A percentile compares a stretch with the other conserved stretches of the same genome.
Conservation (phyloP, 495 filamentous ascomycete species). For the Trichocladium uniseriatum region DNA sequence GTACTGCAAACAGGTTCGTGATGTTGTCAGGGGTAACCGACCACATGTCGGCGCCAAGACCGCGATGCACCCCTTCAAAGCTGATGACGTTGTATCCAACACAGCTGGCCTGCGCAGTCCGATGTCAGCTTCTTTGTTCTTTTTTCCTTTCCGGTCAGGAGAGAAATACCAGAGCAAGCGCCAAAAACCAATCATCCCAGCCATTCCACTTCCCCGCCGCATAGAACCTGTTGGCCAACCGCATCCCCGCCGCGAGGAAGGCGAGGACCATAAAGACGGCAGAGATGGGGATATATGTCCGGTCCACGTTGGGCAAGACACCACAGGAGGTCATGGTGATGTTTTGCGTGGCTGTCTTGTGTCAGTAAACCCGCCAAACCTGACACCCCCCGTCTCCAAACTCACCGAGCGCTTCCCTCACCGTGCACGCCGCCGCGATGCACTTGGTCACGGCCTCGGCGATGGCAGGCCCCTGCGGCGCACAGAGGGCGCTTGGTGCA, state of each 20-base stretch:
- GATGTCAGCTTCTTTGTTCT: not conserved
- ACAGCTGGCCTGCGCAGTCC: not conserved
- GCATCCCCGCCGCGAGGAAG: constrained; percentile 1
- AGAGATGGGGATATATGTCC: constrained; percentile 1
- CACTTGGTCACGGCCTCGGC: not conserved
- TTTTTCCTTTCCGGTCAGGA: too few relatives aligned
- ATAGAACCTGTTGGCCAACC: constrained; percentile 5
- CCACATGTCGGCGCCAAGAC: constrained; percentile 31
- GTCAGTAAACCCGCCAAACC: not conserved
- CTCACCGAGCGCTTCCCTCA: not conserved
- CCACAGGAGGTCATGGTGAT: constrained; percentile 8
- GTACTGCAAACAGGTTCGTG: constrained; percentile 10
- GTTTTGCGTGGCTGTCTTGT: constrained; percentile 9
- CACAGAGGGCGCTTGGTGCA: not conserved
- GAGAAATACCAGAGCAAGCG: constrained; percentile 6
- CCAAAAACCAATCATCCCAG: constrained; percentile 15
- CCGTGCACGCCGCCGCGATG: not conserved
- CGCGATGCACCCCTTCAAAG: constrained; percentile 15
- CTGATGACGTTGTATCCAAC: constrained; percentile 3
- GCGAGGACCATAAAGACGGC: constrained; percentile 8
- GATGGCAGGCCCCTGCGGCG: not conserved
- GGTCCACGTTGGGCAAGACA: constrained; percentile 1
- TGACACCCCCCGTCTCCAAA: not conserved
- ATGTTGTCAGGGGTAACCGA: constrained; percentile 18
- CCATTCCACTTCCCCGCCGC: not conserved